phyloP scores from a whole-genome alignment of 2,329 filamentous ascomycete genomes.

The Pezicula radicicola region DNA sequence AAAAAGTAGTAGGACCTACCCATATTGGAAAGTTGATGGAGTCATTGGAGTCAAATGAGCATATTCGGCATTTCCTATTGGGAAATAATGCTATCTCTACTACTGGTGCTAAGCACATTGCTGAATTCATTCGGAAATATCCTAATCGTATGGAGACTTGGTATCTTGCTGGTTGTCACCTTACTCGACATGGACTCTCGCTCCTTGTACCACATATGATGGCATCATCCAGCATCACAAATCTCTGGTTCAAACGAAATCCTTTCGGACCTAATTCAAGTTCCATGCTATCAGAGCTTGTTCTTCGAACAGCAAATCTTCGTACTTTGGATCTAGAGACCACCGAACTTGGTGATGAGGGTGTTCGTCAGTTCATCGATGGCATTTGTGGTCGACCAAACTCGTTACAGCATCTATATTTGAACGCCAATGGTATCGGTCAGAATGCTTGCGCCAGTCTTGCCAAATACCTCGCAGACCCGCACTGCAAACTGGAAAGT shows the following conservation, averaged over 20 bases:
- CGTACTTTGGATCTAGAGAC: constrained; percentile 52
- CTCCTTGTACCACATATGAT: constrained; percentile 42
- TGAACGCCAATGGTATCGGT: constrained; percentile 17
- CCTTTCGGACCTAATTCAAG: constrained; percentile 40
- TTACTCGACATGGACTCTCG: constrained; percentile 39
- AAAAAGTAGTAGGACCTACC: constrained; percentile 50
- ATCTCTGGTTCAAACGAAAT: constrained; percentile 53
- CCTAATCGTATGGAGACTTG: constrained; percentile 50
- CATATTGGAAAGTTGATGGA: constrained; percentile 48
- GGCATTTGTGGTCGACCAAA: constrained; percentile 3
- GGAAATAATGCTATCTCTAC: constrained; percentile 54
- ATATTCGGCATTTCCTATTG: constrained; percentile 48
- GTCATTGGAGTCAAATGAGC: constrained; percentile 42
- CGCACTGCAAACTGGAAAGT: constrained; percentile 11
- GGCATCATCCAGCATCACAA: constrained; percentile 40
- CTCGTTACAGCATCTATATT: constrained; percentile 10
- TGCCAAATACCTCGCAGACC: constrained; percentile 11
- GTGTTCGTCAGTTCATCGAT: constrained; percentile 19
- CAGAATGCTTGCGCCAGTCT: constrained; percentile 11
- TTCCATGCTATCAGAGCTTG: constrained; percentile 39
- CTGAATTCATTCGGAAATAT: constrained; percentile 40
- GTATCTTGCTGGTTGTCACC: constrained; percentile 54
- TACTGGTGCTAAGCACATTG: constrained; percentile 41
- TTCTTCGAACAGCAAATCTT: constrained; percentile 39
- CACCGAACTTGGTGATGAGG: constrained; percentile 46